phyloP scores from a whole-genome alignment of 2,329 filamentous ascomycete genomes.

The Neofusicoccum sp. region DNA sequence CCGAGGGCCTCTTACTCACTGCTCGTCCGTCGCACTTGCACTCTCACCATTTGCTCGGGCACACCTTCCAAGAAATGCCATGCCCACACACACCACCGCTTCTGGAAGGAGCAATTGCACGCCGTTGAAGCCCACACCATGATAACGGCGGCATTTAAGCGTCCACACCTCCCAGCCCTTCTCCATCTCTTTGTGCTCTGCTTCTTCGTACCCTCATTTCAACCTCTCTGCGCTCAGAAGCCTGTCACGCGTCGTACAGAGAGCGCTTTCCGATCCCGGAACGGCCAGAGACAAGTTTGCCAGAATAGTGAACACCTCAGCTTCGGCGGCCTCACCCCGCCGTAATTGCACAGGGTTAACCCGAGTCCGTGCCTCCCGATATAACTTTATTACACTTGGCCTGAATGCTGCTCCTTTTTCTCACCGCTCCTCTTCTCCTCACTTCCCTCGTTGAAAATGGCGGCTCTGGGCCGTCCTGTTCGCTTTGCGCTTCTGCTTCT shows the following conservation, averaged over 20 bases:
- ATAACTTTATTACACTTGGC: neutral
- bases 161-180: neutral
- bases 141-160: neutral
- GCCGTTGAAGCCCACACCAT: neutral
- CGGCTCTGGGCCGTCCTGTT: neutral
- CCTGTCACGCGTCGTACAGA: neutral
- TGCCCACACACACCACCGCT: neutral
- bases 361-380: neutral
- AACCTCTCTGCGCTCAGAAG: neutral
- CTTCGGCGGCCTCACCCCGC: neutral
- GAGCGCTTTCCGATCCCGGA: neutral
- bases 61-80: neutral
- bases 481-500: neutral
- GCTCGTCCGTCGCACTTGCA: neutral
- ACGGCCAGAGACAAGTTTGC: neutral
- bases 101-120: neutral
- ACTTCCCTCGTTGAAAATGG: neutral
- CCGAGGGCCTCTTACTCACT: neutral
- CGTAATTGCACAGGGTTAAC: neutral
- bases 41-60: neutral
- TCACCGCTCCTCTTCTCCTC: neutral
- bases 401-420: neutral
- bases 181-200: neutral
- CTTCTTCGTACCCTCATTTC: too few species aligned
- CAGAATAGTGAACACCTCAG: neutral